Conservation (phyloP, 345 rosid species). For the Lepidium africanum region DNA sequence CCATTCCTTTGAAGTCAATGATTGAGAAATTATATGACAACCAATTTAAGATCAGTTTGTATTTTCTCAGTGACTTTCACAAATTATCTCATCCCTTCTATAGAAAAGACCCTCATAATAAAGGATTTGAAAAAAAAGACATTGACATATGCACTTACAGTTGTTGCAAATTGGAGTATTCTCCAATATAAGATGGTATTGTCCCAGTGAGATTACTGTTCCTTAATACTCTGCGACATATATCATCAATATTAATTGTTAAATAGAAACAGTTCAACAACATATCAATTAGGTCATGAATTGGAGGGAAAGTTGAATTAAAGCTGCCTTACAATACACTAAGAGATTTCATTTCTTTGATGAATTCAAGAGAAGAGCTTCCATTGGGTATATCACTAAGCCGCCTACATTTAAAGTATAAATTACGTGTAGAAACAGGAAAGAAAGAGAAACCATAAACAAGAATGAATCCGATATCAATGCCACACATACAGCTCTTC, state of each 20-base stretch:
- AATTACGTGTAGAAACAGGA: not conserved
- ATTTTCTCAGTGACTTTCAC: not conserved
- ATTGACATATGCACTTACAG: conserved; percentile 35
- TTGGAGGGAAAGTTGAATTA: not conserved
- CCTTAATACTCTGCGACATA: conserved; percentile 38
- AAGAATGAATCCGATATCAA: not conserved
- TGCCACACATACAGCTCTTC: conserved; percentile 39
- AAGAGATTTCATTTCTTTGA: conserved; percentile 41
- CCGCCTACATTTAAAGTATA: conserved; percentile 30
- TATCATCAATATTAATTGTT: not conserved
- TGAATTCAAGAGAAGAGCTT: conserved; percentile 40
- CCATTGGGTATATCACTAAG: conserved; percentile 48
- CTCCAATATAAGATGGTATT: conserved; percentile 45
- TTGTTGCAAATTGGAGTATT: conserved; percentile 29
- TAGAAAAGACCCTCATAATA: not conserved
- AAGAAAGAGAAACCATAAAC: not conserved
- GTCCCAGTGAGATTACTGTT: conserved; percentile 37
- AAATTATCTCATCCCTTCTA: not conserved
- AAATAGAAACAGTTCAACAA: not conserved
- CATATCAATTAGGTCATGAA: not conserved
- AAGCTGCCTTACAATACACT: conserved; percentile 35
- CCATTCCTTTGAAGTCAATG: not conserved
- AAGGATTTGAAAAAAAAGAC: not conserved
- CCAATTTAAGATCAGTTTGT: not conserved
- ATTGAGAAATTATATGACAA: not conserved